Percentiles rank a stretch among this genome's conserved stretches.
Evolutionary conservation across 176 grass and related monocot species (phyloP).

Genomic region (Triticum timopheevii): DNA sequence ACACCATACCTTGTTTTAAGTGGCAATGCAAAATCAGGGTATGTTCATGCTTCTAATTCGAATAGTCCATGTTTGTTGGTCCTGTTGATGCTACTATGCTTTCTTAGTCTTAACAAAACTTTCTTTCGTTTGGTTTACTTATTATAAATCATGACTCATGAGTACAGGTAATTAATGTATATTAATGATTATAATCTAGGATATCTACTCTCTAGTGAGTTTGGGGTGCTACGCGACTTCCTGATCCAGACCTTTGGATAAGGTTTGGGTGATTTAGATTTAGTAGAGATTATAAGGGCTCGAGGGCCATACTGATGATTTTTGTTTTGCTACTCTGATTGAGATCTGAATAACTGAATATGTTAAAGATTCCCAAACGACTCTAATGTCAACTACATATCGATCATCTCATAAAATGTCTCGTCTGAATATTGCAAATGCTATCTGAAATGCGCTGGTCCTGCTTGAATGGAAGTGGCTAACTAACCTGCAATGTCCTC

Average conservation of each 20-base stretch:
- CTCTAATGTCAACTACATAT: not conserved
- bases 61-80: not conserved
- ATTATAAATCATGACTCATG: not conserved
- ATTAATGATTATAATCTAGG: not conserved
- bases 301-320: not conserved
- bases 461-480: not conserved
- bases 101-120: constrained; percentile 12
- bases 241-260: not conserved
- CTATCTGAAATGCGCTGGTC: not conserved
- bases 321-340: not conserved
- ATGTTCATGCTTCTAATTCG: constrained; percentile 17
- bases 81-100: not conserved
- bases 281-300: not conserved
- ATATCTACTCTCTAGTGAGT: not conserved
- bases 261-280: not conserved
- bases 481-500: not conserved
- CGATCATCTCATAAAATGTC: not conserved
- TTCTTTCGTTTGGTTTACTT: not conserved
- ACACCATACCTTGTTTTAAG: constrained; percentile 85
- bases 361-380: not conserved
- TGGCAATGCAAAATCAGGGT: constrained; percentile 84
- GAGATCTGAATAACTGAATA: not conserved
- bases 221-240: not conserved
- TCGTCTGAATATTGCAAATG: not conserved
- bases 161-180: not conserved